Evolutionary conservation across 805 yeast genomes (phyloP), one percentile per base, ranked within the genome.

Genomic region (Kodamaea neixiangensis): DNA sequence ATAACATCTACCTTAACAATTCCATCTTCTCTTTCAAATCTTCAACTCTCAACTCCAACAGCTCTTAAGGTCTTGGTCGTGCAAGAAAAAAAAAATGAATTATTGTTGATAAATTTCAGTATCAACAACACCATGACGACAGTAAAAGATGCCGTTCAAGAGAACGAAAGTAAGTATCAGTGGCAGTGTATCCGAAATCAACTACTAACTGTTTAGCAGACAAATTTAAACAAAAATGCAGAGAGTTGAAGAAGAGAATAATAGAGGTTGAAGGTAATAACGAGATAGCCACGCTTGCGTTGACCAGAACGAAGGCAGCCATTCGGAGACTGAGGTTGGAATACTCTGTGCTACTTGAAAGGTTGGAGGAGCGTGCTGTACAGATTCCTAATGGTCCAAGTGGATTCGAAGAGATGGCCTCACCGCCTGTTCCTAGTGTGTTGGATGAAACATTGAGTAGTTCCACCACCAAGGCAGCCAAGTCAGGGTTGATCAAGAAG

Each of bases 241-340:
- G 76, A 59, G 92, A 85, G 45, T 75, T 91, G 58, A 84, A 85
- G 65, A 76, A 77, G 56, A 78, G 90, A 59, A 83, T 92, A 35
- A 71, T 73, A 2, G 89, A 86, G 55, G 78, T 91, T 29, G 96
- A 90, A 61, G 84, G 81, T 48, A 82, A 83, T 60, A 93, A 91
- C 66, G 94, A 89, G 63, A 71, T 83, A 6, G 81, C 90, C 48
- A 79, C 91, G 0, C 69, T 90, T 25, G 88, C 94, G 1, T 82
- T 94, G 31, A 80, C 86, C 13, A 81, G 97, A 58, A 85, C 96
- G 10, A 82, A 88, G 55, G 77, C 82, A 21, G 81, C 91, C 7
- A 83, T 92, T 33, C 82, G 89, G 58, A 74, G 97, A 55, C 74
- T 89, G 43, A 80, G 96, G 51, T 77, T 91, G 42, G 98, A 94